phyloP scores from a whole-genome alignment of 2,329 filamentous ascomycete genomes.

The Beauveria varroae region DNA sequence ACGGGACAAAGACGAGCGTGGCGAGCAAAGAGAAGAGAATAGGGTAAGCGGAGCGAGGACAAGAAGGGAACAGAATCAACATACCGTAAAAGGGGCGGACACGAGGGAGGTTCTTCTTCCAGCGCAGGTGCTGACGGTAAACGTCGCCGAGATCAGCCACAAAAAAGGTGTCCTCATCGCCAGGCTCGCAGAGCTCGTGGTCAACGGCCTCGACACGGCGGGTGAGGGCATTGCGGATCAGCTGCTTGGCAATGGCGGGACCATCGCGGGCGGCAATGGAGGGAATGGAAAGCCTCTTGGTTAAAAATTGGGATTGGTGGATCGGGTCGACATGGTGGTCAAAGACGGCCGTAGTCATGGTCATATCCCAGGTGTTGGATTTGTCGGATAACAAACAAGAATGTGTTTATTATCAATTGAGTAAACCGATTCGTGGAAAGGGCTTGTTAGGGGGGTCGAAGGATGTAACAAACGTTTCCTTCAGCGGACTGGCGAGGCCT shows the following conservation, averaged over 20 bases:
- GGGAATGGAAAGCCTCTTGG: slow-evolving; percentile 36
- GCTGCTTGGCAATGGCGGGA: slow-evolving; percentile 53
- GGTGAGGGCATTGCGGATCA: slow-evolving; percentile 84
- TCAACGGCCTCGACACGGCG: slow-evolving; percentile 78
- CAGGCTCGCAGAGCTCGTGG: slow-evolving; percentile 78
- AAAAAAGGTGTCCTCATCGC: slow-evolving; percentile 97
- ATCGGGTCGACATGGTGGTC: slow-evolving; percentile 44
- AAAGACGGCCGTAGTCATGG: slow-evolving; percentile 56
- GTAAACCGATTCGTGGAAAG: slow-evolving; percentile 30
- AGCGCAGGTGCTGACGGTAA: slow-evolving; percentile 96
- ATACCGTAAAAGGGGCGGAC: slow-evolving; percentile 95
- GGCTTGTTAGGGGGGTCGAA: slow-evolving; percentile 80
- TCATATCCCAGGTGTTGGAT: slow-evolving; percentile 46
- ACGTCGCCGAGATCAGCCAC: slow-evolving; percentile 97
- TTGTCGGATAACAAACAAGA: neutral
- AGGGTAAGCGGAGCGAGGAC: neutral
- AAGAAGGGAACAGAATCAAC: slow-evolving; percentile 18
- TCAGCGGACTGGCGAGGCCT: slow-evolving; percentile 89
- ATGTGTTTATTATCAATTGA: slow-evolving; percentile 9
- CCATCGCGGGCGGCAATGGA: slow-evolving; percentile 34
- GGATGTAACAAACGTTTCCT: slow-evolving; percentile 88
- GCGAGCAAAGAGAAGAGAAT: neutral
- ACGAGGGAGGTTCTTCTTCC: slow-evolving; percentile 88
- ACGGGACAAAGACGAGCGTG: too few relatives aligned
- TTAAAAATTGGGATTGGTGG: slow-evolving; percentile 40